Conservation (phyloP, 2,329 filamentous ascomycete species). For the Paecilomyces sp. region DNA sequence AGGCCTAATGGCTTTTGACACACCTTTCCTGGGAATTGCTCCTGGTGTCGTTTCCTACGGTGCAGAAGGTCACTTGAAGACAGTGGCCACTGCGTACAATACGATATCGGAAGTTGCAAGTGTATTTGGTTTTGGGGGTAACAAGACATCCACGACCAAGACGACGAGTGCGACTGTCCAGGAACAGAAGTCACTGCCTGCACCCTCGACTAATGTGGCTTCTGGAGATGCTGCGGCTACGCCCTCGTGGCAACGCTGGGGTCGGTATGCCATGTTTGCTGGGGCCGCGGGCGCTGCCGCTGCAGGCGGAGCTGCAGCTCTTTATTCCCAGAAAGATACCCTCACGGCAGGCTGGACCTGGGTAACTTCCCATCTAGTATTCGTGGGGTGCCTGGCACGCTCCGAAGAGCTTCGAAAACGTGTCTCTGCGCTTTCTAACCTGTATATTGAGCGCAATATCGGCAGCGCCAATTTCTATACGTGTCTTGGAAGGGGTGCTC, state of each 20-base stretch:
- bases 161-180: slow-evolving; percentile 7
- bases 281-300: slow-evolving; percentile 75
- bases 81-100: slow-evolving; percentile 63
- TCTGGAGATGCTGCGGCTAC: slow-evolving; percentile 40
- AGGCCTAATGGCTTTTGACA: slow-evolving; percentile 88
- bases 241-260: slow-evolving; percentile 68
- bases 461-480: slow-evolving; percentile 87
- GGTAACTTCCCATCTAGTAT: slow-evolving; percentile 86
- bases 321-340: slow-evolving; percentile 78
- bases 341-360: slow-evolving; percentile 70
- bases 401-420: slow-evolving; percentile 72
- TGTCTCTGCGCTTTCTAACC: slow-evolving; percentile 58
- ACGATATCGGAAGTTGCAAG: slow-evolving; percentile 57
- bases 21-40: slow-evolving; percentile 61
- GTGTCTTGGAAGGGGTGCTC: slow-evolving; percentile 63
- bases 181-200: slow-evolving; percentile 20
- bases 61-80: slow-evolving; percentile 79
- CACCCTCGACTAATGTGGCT: slow-evolving; percentile 23
- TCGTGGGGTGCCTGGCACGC: slow-evolving; percentile 82
- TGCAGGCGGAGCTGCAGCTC: slow-evolving; percentile 72
- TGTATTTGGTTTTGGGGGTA: slow-evolving; percentile 58
- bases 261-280: slow-evolving; percentile 76
- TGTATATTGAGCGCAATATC: slow-evolving; percentile 59
- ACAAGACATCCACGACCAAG: slow-evolving; percentile 13
- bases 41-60: slow-evolving; percentile 45